Conservation (phyloP, 2,329 filamentous ascomycete genomes). For the Lomentospora prolificans region DNA sequence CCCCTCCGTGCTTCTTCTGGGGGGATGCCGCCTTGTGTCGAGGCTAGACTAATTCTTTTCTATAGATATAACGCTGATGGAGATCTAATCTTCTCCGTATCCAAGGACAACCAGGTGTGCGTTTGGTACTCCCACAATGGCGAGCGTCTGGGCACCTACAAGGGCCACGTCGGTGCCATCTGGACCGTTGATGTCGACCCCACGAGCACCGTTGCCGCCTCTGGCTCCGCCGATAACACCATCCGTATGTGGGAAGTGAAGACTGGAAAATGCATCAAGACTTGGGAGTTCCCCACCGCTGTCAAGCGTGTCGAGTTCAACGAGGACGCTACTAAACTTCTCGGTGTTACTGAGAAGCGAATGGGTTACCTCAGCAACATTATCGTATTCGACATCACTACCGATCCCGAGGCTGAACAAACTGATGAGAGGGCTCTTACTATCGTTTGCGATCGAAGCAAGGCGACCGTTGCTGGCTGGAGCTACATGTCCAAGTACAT, state of each 20-base stretch:
- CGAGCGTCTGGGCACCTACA: constrained; percentile 93
- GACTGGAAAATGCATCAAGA: constrained; percentile 86
- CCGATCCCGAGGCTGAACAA: constrained; percentile 75
- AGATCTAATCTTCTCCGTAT: constrained; percentile 90
- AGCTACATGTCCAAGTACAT: constrained; percentile 93
- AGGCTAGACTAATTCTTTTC: constrained; percentile 8
- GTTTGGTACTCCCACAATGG: constrained; percentile 97
- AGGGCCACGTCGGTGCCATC: constrained; percentile 93
- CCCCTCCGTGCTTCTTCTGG: constrained; percentile 1
- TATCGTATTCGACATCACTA: constrained; percentile 80
- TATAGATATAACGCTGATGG: constrained; percentile 82
- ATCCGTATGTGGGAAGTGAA: constrained; percentile 95
- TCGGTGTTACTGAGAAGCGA: constrained; percentile 96
- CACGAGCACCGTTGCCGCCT: constrained; percentile 82
- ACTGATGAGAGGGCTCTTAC: constrained; percentile 70
- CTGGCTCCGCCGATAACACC: constrained; percentile 95
- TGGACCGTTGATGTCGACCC: constrained; percentile 98
- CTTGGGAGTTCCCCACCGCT: constrained; percentile 93
- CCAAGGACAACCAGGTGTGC: constrained; percentile 95
- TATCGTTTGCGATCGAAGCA: constrained; percentile 91
- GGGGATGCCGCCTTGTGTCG: constrained; percentile 1
- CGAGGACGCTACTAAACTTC: constrained; percentile 79
- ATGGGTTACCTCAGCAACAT: constrained; percentile 95
- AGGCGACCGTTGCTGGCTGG: constrained; percentile 95
- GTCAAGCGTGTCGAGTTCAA: constrained; percentile 98